Evolutionary conservation across 1,139 yeast species (phyloP).

Genomic region (Hansenula sp.): DNA sequence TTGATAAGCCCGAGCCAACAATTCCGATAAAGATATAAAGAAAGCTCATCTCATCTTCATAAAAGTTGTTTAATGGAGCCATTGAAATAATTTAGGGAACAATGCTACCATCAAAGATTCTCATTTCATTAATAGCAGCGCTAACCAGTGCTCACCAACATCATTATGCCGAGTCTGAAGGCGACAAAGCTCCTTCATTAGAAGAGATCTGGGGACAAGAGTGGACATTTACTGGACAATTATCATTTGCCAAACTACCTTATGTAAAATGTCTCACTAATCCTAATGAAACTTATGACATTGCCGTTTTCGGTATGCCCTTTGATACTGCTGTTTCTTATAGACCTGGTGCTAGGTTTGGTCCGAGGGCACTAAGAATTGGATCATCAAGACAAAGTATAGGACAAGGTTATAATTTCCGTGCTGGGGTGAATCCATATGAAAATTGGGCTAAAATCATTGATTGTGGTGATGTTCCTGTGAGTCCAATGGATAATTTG

Average conservation of each 20-base stretch:
- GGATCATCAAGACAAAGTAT: constrained; percentile 73
- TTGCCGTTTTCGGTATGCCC: constrained; percentile 72
- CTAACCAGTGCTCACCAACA: not conserved
- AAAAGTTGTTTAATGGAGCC: no score
- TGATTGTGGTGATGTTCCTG: constrained; percentile 83
- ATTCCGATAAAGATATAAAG: not conserved
- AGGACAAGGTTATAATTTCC: constrained; percentile 62
- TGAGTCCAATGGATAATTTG: constrained; percentile 71
- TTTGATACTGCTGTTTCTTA: constrained; percentile 75
- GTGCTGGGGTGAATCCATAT: constrained; percentile 52
- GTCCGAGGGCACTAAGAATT: constrained; percentile 70
- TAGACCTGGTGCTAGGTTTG: constrained; percentile 76
- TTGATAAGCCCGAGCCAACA: no score
- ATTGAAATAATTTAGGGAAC: no score
- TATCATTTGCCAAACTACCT: constrained; percentile 72
- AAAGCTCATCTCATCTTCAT: no score
- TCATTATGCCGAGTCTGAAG: not conserved
- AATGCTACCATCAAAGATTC: not conserved
- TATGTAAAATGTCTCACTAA: constrained; percentile 53
- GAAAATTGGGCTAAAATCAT: constrained; percentile 61
- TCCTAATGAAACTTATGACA: constrained; percentile 47
- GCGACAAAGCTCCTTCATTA: constrained; percentile 25
- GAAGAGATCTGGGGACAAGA: constrained; percentile 58
- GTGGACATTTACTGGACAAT: constrained; percentile 69
- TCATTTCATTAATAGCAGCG: not conserved